Conservation (phyloP, 2,329 filamentous ascomycete genomes). For the Talaromyces piceae region DNA sequence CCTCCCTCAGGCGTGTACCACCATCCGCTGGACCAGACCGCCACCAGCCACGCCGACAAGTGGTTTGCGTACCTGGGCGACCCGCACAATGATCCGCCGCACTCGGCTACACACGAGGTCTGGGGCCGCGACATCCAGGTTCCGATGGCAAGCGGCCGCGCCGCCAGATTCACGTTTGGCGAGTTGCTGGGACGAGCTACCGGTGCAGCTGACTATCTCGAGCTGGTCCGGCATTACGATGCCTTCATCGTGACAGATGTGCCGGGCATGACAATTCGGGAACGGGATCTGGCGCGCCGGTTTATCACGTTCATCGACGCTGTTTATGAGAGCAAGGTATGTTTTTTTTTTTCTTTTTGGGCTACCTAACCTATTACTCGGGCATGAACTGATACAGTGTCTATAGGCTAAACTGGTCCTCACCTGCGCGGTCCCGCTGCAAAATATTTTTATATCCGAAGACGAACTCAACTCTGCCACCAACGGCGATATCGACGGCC, state of each 20-base stretch:
- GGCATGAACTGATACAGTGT: constrained; percentile 15
- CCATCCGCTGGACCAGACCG: constrained; percentile 71
- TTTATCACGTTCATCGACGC: constrained; percentile 99
- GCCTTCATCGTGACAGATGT: constrained; percentile 88
- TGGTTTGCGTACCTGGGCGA: constrained; percentile 96
- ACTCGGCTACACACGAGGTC: constrained; percentile 70
- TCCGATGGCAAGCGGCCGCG: constrained; percentile 76
- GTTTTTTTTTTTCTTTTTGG: constrained; percentile 10
- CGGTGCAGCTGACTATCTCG: constrained; percentile 89
- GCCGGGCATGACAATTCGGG: constrained; percentile 79
- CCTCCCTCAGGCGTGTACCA: constrained; percentile 93
- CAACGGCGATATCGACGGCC: constrained; percentile 32
- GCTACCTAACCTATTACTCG: neutral
- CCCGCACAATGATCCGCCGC: constrained; percentile 64
- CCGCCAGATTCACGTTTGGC: constrained; percentile 86
- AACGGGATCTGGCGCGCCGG: constrained; percentile 78
- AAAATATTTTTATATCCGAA: constrained; percentile 74
- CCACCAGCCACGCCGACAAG: constrained; percentile 74
- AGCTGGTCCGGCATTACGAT: constrained; percentile 82
- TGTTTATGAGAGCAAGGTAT: constrained; percentile 68
- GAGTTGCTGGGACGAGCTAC: constrained; percentile 84
- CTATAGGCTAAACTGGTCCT: constrained; percentile 89
- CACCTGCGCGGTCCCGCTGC: constrained; percentile 77
- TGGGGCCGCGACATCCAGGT: constrained; percentile 91
- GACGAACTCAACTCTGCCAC: constrained; percentile 57